phyloP scores from a whole-genome alignment of 2,329 filamentous ascomycete genomes.

The Elsinoe necatrix region DNA sequence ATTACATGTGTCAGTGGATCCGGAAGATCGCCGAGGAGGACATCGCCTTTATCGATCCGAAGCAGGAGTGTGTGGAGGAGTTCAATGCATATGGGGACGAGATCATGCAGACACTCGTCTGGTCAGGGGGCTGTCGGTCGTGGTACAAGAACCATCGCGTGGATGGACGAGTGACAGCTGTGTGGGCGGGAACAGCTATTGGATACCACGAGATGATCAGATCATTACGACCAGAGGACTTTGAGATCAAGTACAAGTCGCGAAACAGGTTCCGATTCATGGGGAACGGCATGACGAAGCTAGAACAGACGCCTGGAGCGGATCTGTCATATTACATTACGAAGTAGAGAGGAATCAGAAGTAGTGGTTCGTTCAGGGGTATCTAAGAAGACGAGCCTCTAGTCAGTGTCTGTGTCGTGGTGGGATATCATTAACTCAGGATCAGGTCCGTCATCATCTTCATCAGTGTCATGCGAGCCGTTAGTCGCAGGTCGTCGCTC shows the following conservation, averaged over 20 bases:
- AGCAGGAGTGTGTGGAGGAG: conserved; percentile 25
- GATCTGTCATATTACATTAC: conserved; percentile 8
- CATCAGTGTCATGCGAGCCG: conserved; percentile 25
- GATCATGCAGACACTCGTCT: conserved; percentile 27
- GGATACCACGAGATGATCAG: conserved; percentile 27
- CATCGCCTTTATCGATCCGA: conserved; percentile 22
- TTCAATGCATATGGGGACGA: conserved; percentile 27
- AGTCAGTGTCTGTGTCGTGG: conserved; percentile 32
- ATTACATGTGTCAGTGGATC: conserved; percentile 27
- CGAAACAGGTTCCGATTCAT: conserved; percentile 41
- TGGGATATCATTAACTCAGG: conserved; percentile 43
- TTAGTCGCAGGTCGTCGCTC: conserved; percentile 25
- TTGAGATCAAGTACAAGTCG: conserved; percentile 39
- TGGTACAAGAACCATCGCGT: conserved; percentile 26
- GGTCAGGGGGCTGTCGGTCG: conserved; percentile 26
- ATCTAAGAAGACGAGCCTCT: not conserved
- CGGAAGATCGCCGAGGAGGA: conserved; percentile 26
- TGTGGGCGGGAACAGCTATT: conserved; percentile 25
- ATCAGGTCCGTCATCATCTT: conserved; percentile 39
- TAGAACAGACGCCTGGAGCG: conserved; percentile 20
- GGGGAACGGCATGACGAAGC: conserved; percentile 40
- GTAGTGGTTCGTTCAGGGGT: conserved; percentile 11
- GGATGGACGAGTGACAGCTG: conserved; percentile 28
- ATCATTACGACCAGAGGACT: conserved; percentile 41
- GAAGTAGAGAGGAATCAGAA: not conserved